Evolutionary conservation across 805 yeast genomes (phyloP).

Genomic region (Clavispora vitiphila): DNA sequence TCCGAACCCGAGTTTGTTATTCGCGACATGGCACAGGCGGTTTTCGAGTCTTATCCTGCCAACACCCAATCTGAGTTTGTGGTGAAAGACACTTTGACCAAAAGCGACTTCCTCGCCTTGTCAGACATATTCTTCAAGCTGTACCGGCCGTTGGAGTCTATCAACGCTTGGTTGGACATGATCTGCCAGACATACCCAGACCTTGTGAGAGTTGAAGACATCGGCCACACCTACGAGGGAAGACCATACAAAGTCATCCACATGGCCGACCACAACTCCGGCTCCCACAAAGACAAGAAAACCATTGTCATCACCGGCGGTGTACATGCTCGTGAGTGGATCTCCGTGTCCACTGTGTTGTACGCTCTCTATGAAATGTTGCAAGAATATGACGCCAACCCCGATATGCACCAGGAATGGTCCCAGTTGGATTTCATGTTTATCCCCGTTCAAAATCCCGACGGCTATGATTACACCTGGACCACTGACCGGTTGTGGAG

Average conservation of each 20-base stretch:
- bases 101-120: slow-evolving; percentile 31
- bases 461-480: slow-evolving; percentile 88
- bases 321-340: slow-evolving; percentile 89
- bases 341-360: slow-evolving; percentile 65
- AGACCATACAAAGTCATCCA: slow-evolving; percentile 65
- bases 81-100: slow-evolving; percentile 1
- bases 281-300: slow-evolving; percentile 36
- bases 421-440: slow-evolving; percentile 65
- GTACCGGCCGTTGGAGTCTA: slow-evolving; percentile 62
- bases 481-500: slow-evolving; percentile 77
- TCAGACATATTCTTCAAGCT: slow-evolving; percentile 63
- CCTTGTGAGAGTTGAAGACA: slow-evolving; percentile 54
- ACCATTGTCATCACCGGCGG: slow-evolving; percentile 81
- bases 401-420: slow-evolving; percentile 42
- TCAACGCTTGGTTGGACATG: slow-evolving; percentile 67
- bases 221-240: slow-evolving; percentile 76
- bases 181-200: slow-evolving; percentile 60
- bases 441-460: slow-evolving; percentile 85
- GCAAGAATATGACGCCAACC: slow-evolving; percentile 25
- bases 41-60: slow-evolving; percentile 51
- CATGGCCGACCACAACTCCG: slow-evolving; percentile 44
- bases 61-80: slow-evolving; percentile 1
- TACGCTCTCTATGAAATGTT: slow-evolving; percentile 42
- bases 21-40: slow-evolving; percentile 51
- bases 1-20: slow-evolving; percentile 40